phyloP scores from a whole-genome alignment of 2,329 filamentous ascomycete genomes.

The Colletotrichum cordylinicola region DNA sequence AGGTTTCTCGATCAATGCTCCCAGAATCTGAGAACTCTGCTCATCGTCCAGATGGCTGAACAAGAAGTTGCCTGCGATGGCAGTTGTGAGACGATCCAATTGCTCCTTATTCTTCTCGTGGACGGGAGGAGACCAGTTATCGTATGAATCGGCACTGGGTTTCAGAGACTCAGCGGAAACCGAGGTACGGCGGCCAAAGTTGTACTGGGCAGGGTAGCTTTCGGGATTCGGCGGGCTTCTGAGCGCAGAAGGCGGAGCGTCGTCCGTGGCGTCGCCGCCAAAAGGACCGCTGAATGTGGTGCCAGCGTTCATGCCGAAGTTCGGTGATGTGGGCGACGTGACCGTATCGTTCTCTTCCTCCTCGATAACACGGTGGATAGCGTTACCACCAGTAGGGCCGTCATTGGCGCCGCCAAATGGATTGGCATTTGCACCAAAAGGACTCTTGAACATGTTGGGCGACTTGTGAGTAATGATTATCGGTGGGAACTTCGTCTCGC shows the following conservation, averaged over 20 bases:
- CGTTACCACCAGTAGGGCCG: constrained; percentile 34
- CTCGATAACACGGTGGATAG: constrained; percentile 69
- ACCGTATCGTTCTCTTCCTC: constrained; percentile 83
- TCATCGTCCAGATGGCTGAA: constrained; percentile 96
- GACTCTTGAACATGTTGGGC: constrained; percentile 81
- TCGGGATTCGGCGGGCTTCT: constrained; percentile 62
- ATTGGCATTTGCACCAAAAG: constrained; percentile 71
- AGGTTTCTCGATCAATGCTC: constrained; percentile 91
- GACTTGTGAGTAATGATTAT: constrained; percentile 48
- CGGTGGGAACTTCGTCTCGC: background rate
- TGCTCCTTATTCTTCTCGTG: constrained; percentile 87
- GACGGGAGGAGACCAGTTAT: constrained; percentile 88
- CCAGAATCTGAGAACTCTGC: constrained; percentile 84
- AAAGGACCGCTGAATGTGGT: constrained; percentile 58
- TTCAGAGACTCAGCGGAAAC: constrained; percentile 97
- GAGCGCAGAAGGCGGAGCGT: constrained; percentile 49
- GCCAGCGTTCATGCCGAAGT: constrained; percentile 53
- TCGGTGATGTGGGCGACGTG: constrained; percentile 74
- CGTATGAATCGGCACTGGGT: constrained; percentile 80
- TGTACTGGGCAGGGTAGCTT: constrained; percentile 90
- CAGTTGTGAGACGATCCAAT: constrained; percentile 75
- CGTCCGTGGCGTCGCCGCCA: constrained; percentile 52
- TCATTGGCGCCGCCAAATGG: constrained; percentile 69
- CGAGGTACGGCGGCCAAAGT: constrained; percentile 90
- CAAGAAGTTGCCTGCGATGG: constrained; percentile 89